Base-by-base conservation (phyloP, 177 flowering plant genomes). In the Telopea speciosissima region DNA sequence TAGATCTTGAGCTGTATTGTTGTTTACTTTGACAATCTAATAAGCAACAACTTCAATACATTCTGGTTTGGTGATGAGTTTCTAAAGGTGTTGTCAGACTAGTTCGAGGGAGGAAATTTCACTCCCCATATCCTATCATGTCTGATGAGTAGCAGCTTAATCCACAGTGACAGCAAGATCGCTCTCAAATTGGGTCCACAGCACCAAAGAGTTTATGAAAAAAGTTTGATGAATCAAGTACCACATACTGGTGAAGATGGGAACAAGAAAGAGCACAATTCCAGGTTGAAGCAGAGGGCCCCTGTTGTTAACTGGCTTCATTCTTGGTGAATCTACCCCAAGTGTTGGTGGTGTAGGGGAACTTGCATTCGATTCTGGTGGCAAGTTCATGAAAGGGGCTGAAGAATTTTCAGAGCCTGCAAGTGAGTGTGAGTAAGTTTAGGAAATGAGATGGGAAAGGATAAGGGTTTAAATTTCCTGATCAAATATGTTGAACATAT, bases 391-490 rank as follows among this genome's bases (percentile, higher is more conserved):
- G 7, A 17, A 9, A 6, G 65, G 70, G 33, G 65, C 26, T 60
- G 59, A 25, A 40, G 65, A 72, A 24, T 13, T 59, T 11, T 40
- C 66, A 66, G 59, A 8, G 3, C 56, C 75, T 72, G 75, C 75
- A 67, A 67, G 22, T 23, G 24, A 31, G 54, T 28, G 49, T 44
- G 17, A 5, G 54, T 16, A 12, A 12, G 19, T 49, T 49, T 49
- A 16, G 54, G 54, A 16, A 12, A 49, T 49, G 54, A 49, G 54
- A 49, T 16, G 54, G 54, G 14, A 49, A 49, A 49, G 54, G 40
- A 36, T 5, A 5, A 36, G 9, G 8, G 40, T 36, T 49, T 11
- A 49, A 49, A 49, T 49, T 49, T 13, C 14, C 14, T 49, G 17
- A 49, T 3, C 19, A 16, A 12, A 49, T 49, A 49, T 49, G 54